Evolutionary conservation across 805 yeast species (phyloP), one percentile per base, ranked within the genome.

Genomic region (Wickerhamiella azyma): DNA sequence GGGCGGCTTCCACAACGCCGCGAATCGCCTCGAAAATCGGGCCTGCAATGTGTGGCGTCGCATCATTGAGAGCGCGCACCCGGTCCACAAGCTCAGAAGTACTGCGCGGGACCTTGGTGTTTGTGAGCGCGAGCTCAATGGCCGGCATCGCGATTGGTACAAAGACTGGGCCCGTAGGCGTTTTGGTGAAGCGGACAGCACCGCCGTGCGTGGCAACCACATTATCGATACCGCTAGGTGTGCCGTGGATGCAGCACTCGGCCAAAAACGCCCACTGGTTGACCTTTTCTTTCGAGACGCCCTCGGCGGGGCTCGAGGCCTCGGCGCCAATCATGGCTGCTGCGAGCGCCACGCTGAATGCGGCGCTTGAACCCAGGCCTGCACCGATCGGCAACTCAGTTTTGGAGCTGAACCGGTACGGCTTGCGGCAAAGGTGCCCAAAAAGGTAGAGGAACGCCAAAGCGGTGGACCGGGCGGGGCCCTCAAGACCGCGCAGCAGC

Each of bases 141-240:
- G 80, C 72, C 0, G 96, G 94, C 60, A 85, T 77, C 49, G 75
- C 73, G 49, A 80, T 69, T 16, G 78, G 70, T 9, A 80, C 75
- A 50, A 85, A 66, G n/a, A 72, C 72, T 44, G 79, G 72, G 16
- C 46, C 36, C 35, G 44, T 39, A 9, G 45, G 70, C 55, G 2
- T 81, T 56, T 94, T 74, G 64, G 82, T 89, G 64, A 79, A 89
- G 76, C 80, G 69, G 1, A 92, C 94, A 0, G 97, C 97, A 40
- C 96, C 96, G 18, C 98, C 98, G 54, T 79, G 79, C 0, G 96
- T 82, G 1, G 97, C 94, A 41, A 89, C 96, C 0, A 96, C 86
- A 59, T 92, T 92, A 61, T 92, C 98, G 45, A 92, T 85, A 10
- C 98, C 98, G 16, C 94, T 80, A 8, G 98, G 98, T 55, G 83